Evolutionary conservation across 768 basidiomycete genomes (phyloP).

Genomic region (Xerocomellus intermedius): DNA sequence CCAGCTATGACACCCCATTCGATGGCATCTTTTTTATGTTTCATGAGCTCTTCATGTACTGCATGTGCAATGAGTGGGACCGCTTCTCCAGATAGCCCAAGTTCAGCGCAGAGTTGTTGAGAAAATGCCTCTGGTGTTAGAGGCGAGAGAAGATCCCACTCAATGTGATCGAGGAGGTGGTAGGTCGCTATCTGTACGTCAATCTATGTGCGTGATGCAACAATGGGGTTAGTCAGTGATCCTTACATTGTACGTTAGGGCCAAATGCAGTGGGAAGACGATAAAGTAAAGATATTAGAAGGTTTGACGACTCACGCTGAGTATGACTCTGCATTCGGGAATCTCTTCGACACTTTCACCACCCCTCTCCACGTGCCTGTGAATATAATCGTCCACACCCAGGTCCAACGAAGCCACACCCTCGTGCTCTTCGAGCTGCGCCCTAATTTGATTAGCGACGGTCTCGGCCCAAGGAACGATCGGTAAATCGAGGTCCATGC

Average conservation of each 20-base stretch:
- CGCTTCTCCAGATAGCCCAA: conserved; percentile 87
- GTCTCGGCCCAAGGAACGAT: conserved; percentile 65
- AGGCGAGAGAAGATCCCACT: conserved; percentile 96
- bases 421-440: conserved; percentile 90
- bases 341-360: conserved; percentile 59
- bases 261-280: conserved; percentile 12
- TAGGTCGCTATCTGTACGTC: conserved; percentile 95
- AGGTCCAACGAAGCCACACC: conserved; percentile 78
- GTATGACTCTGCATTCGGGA: conserved; percentile 77
- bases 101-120: conserved; percentile 72
- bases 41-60: conserved; percentile 91
- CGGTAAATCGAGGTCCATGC: conserved; percentile 83
- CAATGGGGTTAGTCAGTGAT: conserved; percentile 7
- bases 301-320: conserved; percentile 54
- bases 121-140: conserved; percentile 89
- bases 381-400: conserved; percentile 37
- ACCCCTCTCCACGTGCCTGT: conserved; percentile 14
- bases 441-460: conserved; percentile 81
- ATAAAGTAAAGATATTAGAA: conserved; percentile 1
- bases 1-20: conserved; percentile 88
- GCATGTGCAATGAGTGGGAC: conserved; percentile 89
- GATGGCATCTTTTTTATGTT: conserved; percentile 92
- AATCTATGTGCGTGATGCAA: conserved; percentile 52
- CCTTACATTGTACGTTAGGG: conserved; percentile 10
- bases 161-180: conserved; percentile 92